Conservation (phyloP, 345 rosid genomes). For the Lepidium sativum region DNA sequence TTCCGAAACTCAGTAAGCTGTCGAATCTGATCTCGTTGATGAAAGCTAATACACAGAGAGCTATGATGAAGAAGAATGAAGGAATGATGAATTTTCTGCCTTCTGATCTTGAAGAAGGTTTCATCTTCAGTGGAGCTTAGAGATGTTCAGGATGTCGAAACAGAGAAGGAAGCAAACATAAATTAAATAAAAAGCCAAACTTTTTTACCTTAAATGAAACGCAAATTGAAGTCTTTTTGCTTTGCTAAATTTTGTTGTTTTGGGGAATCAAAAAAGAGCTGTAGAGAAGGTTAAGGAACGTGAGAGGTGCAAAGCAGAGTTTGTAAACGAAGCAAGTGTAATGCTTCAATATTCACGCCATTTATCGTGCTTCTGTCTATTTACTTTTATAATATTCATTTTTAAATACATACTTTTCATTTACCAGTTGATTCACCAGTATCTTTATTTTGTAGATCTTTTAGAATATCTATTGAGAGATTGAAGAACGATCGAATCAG, state of each 20-base stretch:
- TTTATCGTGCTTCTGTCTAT: constrained; percentile 9
- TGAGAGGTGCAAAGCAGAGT: constrained; percentile 29
- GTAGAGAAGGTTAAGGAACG: constrained; percentile 31
- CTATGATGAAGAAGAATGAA: constrained; percentile 50
- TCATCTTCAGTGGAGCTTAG: constrained; percentile 17
- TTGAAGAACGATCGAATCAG: too few species aligned
- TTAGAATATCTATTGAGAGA: too few species aligned
- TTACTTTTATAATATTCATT: not conserved
- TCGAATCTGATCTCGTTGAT: constrained; percentile 50
- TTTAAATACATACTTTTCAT: too few species aligned
- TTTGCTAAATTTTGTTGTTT: not conserved
- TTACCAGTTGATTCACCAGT: not conserved
- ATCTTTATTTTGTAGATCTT: too few species aligned
- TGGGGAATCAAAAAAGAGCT: constrained; percentile 3
- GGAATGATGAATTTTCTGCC: constrained; percentile 36
- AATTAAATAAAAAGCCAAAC: not conserved
- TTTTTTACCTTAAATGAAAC: constrained; percentile 1
- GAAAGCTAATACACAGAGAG: constrained; percentile 53
- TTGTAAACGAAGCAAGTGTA: constrained; percentile 29
- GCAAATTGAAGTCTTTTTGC: not conserved
- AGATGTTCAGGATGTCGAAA: not conserved
- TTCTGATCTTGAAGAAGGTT: constrained; percentile 15
- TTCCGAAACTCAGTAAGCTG: constrained; percentile 34
- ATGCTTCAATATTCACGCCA: constrained; percentile 26
- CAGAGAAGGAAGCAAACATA: constrained; percentile 3